Percentiles rank a stretch among this genome's conserved stretches.
phyloP scores from a whole-genome alignment of 371 early-diverging fungal genomes.

The Actinomortierella ambigua region DNA sequence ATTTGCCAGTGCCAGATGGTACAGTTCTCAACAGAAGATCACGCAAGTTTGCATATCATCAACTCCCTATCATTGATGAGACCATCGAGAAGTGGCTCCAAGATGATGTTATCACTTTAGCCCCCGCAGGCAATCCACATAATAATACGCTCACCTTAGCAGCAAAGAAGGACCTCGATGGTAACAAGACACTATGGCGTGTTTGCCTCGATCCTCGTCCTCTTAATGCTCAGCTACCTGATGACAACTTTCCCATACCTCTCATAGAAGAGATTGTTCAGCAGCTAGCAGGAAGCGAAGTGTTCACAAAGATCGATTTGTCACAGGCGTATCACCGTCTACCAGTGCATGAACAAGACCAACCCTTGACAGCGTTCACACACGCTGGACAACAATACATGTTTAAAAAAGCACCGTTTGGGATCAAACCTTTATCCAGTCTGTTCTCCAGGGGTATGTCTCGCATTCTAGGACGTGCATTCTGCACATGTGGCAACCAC shows the following conservation, averaged over 20 bases:
- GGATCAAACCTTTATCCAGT: slow-evolving; percentile 31
- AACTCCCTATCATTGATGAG: slow-evolving; percentile 7
- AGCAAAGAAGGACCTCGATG: slow-evolving; percentile 25
- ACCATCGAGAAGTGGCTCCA: slow-evolving; percentile 1
- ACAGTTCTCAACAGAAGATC: slow-evolving; percentile 4
- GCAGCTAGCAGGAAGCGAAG: slow-evolving; percentile 7
- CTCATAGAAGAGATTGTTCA: slow-evolving; percentile 29
- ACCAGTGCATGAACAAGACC: slow-evolving; percentile 25
- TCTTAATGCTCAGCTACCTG: slow-evolving; percentile 17
- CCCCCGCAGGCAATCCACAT: slow-evolving; percentile 13
- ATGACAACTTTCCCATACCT: slow-evolving; percentile 35
- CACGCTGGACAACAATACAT: slow-evolving; percentile 25
- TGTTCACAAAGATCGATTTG: slow-evolving; percentile 35
- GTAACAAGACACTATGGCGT: slow-evolving; percentile 18
- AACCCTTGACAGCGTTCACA: slow-evolving; percentile 22
- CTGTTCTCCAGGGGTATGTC: slow-evolving; percentile 31
- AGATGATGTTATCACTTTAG: slow-evolving; percentile 13
- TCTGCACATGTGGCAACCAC: too few relatives aligned
- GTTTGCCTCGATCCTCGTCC: slow-evolving; percentile 31
- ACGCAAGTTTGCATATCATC: slow-evolving; percentile 6
- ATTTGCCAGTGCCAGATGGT: slow-evolving; percentile 6
- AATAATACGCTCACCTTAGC: slow-evolving; percentile 25
- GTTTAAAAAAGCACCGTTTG: slow-evolving; percentile 34
- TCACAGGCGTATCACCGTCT: slow-evolving; percentile 40
- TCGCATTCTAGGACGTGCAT: slow-evolving; percentile 7